Percentiles rank a stretch among this genome's conserved stretches.
Evolutionary conservation across 1,139 yeast genomes (phyloP).

Genomic region (Blastobotrys proliferans): DNA sequence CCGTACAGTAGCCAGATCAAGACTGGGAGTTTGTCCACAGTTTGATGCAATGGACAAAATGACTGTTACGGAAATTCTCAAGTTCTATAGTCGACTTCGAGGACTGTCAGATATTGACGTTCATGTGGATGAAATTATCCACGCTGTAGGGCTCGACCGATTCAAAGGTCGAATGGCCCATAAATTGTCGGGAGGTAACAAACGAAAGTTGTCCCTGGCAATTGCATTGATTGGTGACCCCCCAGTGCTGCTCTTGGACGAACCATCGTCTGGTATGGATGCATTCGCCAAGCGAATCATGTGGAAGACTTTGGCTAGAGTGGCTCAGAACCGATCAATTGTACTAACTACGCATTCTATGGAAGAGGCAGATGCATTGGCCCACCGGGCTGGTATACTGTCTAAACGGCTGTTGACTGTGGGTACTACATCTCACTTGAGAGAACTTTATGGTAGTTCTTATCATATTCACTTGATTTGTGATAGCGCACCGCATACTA

Average conservation of each 20-base stretch:
- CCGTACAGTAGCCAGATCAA: constrained; percentile 32
- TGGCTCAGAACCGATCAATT: constrained; percentile 33
- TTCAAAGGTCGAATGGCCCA: constrained; percentile 34
- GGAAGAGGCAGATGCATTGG: constrained; percentile 40
- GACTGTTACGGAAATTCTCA: constrained; percentile 34
- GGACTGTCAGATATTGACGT: constrained; percentile 65
- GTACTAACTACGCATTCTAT: constrained; percentile 38
- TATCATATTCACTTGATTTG: constrained; percentile 33
- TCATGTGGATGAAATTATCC: constrained; percentile 65
- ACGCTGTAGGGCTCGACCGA: constrained; percentile 35
- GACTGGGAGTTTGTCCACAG: constrained; percentile 39
- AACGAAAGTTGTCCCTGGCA: constrained; percentile 93
- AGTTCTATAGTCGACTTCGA: constrained; percentile 34
- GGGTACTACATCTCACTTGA: constrained; percentile 31
- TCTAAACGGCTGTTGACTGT: constrained; percentile 33
- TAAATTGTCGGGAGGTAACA: constrained; percentile 92
- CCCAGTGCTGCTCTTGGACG: constrained; percentile 84
- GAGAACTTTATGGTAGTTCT: constrained; percentile 29
- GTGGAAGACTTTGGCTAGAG: constrained; percentile 36
- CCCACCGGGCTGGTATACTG: constrained; percentile 37
- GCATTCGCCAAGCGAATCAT: constrained; percentile 49
- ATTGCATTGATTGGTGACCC: constrained; percentile 96
- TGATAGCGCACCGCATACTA: constrained; percentile 28
- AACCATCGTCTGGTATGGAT: constrained; percentile 89
- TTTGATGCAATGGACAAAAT: constrained; percentile 39